phyloP scores from a whole-genome alignment of 352 stramenopile species.

The Plasmopara muralis region DNA sequence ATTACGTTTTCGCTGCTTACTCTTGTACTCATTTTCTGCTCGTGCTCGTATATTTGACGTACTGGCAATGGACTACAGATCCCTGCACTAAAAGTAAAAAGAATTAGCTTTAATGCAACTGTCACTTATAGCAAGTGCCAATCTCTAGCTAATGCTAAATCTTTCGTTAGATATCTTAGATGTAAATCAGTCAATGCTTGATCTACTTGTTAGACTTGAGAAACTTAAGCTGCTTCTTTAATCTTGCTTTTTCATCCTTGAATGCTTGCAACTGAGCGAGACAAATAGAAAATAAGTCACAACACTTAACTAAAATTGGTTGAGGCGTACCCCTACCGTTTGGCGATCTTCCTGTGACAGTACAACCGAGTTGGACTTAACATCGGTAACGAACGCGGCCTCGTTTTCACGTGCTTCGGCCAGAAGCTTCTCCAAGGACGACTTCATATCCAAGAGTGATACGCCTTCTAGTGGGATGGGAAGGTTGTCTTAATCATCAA shows the following conservation, averaged over 20 bases:
- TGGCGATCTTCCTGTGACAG: constrained; percentile 65
- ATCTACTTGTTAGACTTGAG: constrained; percentile 56
- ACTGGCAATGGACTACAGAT: constrained; percentile 72
- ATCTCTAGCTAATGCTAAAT: background rate
- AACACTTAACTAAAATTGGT: constrained; percentile 1
- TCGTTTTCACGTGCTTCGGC: constrained; percentile 74
- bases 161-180: too few species aligned
- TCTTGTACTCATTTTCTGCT: constrained; percentile 74
- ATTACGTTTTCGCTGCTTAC: constrained; percentile 79
- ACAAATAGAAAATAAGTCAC: constrained; percentile 4
- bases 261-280: constrained; percentile 61
- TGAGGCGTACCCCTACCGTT: constrained; percentile 37
- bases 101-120: too few species aligned
- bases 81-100: background rate
- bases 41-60: constrained; percentile 68
- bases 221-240: constrained; percentile 83
- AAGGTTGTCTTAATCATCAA: constrained; percentile 27
- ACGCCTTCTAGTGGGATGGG: constrained; percentile 53
- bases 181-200: constrained; percentile 1
- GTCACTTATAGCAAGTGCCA: background rate
- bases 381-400: constrained; percentile 64
- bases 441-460: constrained; percentile 55
- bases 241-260: constrained; percentile 77
- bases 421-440: constrained; percentile 68
- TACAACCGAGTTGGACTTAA: constrained; percentile 49